These are phyloP conservation scores for Amaranthus cruentus DNA, from an alignment of 148 eudicot genomes.

Conservation along the genomic window DNA sequence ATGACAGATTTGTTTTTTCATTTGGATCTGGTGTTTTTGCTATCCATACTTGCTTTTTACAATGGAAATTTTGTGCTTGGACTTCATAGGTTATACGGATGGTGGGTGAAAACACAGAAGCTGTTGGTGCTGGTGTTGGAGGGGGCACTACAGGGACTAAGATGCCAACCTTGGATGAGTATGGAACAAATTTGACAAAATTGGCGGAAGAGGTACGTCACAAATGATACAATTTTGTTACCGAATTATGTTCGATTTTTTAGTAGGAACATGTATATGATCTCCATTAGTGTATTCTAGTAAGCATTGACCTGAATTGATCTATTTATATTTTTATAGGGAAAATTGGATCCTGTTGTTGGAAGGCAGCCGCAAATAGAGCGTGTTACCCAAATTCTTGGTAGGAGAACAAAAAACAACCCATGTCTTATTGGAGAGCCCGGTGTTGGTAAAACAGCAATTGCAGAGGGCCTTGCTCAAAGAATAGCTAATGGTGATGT, in stretches of 20 bases:
- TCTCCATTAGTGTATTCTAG: too few relatives aligned
- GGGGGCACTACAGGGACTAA: conserved; percentile 68
- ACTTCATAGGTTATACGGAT: conserved; percentile 64
- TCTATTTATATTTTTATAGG: conserved; percentile 31
- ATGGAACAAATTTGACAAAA: conserved; percentile 93
- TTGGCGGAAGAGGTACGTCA: conserved; percentile 79
- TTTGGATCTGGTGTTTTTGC: neutral
- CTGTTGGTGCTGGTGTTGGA: conserved; percentile 83
- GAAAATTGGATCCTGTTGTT: conserved; percentile 86
- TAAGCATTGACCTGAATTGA: neutral
- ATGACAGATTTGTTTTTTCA: neutral
- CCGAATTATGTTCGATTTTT: neutral
- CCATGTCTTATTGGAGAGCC: conserved; percentile 91
- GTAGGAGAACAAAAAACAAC: conserved; percentile 69
- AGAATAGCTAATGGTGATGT: conserved; percentile 82
- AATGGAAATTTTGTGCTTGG: neutral
- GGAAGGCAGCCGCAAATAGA: conserved; percentile 74
- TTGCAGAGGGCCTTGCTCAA: conserved; percentile 88
- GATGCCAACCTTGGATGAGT: conserved; percentile 91
- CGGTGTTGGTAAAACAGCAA: conserved; percentile 84
- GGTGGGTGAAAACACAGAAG: conserved; percentile 87
- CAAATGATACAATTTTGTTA: too few relatives aligned
- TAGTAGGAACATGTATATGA: neutral
- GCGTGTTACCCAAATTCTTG: conserved; percentile 70
- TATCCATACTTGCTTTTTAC: neutral